phyloP scores from a whole-genome alignment of 805 yeast genomes.

The Yamadazyma tumulicola region DNA sequence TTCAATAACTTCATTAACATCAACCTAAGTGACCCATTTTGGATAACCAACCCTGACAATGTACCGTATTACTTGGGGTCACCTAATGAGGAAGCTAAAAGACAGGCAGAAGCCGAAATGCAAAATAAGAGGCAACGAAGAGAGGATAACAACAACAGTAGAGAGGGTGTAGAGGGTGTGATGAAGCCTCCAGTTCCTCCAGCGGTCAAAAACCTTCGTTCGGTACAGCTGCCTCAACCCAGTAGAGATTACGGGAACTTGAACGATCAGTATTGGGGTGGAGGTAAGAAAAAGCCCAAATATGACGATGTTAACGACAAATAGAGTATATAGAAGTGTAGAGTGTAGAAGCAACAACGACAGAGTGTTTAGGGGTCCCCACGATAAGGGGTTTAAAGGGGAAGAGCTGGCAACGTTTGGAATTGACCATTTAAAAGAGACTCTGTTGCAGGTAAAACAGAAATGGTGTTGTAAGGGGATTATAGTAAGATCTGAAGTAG shows the following conservation, averaged over 20 bases:
- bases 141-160: not conserved
- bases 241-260: slow-evolving; percentile 3
- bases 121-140: slow-evolving; percentile 2
- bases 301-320: not conserved
- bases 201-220: too few species aligned
- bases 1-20: slow-evolving; percentile 30
- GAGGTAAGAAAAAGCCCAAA: not conserved
- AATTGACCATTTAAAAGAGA: too few species aligned
- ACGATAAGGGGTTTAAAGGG: too few species aligned
- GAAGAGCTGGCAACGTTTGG: too few species aligned
- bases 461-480: too few species aligned
- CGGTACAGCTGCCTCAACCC: slow-evolving; percentile 8
- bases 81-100: slow-evolving; percentile 23
- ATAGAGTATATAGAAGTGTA: too few species aligned
- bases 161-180: not conserved
- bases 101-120: slow-evolving; percentile 7
- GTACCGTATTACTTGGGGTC: slow-evolving; percentile 33
- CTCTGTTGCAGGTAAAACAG: too few species aligned
- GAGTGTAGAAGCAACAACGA: too few species aligned
- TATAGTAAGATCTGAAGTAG: too few species aligned
- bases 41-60: slow-evolving; percentile 48
- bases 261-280: slow-evolving; percentile 7
- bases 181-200: not conserved
- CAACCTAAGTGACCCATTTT: slow-evolving; percentile 46
- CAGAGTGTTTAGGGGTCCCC: too few species aligned